phyloP scores from a whole-genome alignment of 305 asterid genomes.

The Salvia sclarea region DNA sequence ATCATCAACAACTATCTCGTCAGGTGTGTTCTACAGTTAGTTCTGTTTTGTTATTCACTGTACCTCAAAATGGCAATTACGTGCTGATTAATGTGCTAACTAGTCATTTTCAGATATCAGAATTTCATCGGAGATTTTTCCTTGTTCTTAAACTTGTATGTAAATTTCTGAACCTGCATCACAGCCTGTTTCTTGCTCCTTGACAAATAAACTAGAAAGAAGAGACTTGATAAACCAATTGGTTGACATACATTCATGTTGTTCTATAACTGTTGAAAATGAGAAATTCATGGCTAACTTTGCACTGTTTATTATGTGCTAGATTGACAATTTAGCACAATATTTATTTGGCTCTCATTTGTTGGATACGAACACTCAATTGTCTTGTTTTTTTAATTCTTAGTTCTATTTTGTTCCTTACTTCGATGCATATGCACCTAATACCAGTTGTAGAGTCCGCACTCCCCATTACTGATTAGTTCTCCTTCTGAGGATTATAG shows the following conservation, averaged over 20 bases:
- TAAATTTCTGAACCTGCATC: background rate
- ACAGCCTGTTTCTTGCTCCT: background rate
- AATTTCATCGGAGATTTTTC: constrained; percentile 1
- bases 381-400: background rate
- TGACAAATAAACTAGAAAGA: background rate
- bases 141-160: background rate
- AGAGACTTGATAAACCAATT: background rate
- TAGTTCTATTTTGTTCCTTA: background rate
- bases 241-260: background rate
- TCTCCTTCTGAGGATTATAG: too few relatives aligned
- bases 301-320: background rate
- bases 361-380: background rate
- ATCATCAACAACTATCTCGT: constrained; percentile 94
- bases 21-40: constrained; percentile 54
- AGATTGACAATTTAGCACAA: constrained; percentile 8
- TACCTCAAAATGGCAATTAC: constrained; percentile 10
- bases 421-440: background rate
- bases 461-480: too few relatives aligned
- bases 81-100: background rate
- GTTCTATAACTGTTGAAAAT: background rate
- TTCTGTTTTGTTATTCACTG: background rate
- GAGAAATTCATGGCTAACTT: constrained; percentile 5
- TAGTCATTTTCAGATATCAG: background rate
- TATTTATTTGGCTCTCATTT: background rate
- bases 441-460: background rate